Base-by-base conservation (phyloP, 2,329 filamentous ascomycete genomes). In the Colletotrichum liriopes region DNA sequence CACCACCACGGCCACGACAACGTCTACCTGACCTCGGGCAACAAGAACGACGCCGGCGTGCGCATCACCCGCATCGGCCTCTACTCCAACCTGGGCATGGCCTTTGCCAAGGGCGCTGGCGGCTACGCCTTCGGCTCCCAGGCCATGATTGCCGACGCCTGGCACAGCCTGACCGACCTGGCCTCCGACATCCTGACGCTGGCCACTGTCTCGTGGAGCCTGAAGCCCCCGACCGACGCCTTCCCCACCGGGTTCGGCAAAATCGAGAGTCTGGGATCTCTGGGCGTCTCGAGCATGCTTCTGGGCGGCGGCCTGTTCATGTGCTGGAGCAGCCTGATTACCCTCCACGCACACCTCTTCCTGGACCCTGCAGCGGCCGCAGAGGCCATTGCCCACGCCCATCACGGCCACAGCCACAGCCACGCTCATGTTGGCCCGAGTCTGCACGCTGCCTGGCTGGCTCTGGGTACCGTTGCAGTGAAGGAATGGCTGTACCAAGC, bases 401-500 rank as follows among this genome's bases (percentile, higher is more conserved):
- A 93, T 84, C 86, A 93, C 84, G 85, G 88, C 54, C 86, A 92
- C 76, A 85, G 87, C 73, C 91, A 94, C 78, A 88, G 87, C n/a
- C 91, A 94, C 78, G 86, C 87, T 39, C 87, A 88, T 79, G 87
- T 87, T 72, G 91, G 93, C 78, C 96, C 96, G 0, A 97, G 94
- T 81, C 89, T 99, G 75, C 95, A 98, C 81, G 96, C 96, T 29
- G 96, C 94, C 9, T 99, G 96, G 96, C 85, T 99, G 72, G 96
- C 96, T 45, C 93, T 90, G 51, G 96, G 94, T 26, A 98, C 94
- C 2, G 96, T 99, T 69, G 82, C 94, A 35, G 86, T 98, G 78
- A 99, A 99, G 84, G 96, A 99, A 83, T 99, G 95, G 94, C 86
- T 99, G 35, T 99, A 98, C 81, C 92, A 93, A 86, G 94, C 96